A percentile compares a stretch with the other conserved stretches of the same genome.
These are phyloP conservation scores for Geotrichum fermentans DNA, from an alignment of 1,139 yeast genomes.

Conservation along the genomic window DNA sequence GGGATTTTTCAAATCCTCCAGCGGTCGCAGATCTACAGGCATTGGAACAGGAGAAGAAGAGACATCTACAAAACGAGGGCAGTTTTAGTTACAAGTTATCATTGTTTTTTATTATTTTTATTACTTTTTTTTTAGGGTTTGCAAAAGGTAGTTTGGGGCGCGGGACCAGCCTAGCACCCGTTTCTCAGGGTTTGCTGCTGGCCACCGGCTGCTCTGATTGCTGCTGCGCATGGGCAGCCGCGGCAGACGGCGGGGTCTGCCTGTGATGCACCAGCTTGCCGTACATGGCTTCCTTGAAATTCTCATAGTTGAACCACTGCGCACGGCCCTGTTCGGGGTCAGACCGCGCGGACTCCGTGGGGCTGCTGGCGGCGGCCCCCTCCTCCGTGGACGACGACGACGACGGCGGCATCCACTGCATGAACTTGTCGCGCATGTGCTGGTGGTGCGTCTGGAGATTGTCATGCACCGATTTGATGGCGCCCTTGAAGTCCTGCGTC, in stretches of 20 bases:
- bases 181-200: no score
- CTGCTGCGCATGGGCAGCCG: background rate
- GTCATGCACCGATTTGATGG: background rate
- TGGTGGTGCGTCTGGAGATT: background rate
- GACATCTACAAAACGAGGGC: no score
- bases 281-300: conserved; percentile 16
- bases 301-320: conserved; percentile 17
- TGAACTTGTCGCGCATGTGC: conserved; percentile 1
- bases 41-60: no score
- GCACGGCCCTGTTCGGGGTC: conserved; percentile 13
- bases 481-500: background rate
- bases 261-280: conserved; percentile 6
- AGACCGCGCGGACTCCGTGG: background rate
- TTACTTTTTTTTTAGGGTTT: no score
- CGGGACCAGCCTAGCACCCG: no score
- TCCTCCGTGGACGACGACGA: background rate
- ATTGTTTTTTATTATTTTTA: no score
- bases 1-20: no score
- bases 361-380: background rate
- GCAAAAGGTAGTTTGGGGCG: no score
- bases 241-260: background rate
- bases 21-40: no score
- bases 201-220: no score
- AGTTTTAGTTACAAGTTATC: no score
- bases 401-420: conserved; percentile 2